A percentile compares a stretch with the other conserved stretches of the same genome.
Evolutionary conservation across 1,139 yeast species (phyloP).

Genomic region (Yamadazyma atlantica): DNA sequence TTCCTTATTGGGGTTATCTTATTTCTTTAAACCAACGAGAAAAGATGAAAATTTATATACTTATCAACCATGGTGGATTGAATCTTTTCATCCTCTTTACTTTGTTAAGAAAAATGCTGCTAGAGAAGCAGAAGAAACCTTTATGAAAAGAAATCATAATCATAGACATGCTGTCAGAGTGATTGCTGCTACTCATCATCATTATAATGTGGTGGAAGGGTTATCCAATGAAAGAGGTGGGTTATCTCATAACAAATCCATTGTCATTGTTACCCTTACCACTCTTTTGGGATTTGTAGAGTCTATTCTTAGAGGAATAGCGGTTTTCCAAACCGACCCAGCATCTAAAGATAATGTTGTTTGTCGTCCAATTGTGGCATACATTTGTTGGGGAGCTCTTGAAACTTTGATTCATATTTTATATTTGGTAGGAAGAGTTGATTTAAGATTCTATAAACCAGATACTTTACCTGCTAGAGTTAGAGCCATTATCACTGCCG

Average conservation of each 20-base stretch:
- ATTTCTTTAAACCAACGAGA: constrained; percentile 40
- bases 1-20: constrained; percentile 36
- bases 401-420: constrained; percentile 36
- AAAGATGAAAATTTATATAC: constrained; percentile 45
- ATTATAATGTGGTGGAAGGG: constrained; percentile 42
- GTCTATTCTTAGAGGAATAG: constrained; percentile 32
- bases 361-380: constrained; percentile 30
- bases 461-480: constrained; percentile 40
- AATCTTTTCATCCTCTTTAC: constrained; percentile 42
- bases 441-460: constrained; percentile 47
- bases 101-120: constrained; percentile 41
- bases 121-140: constrained; percentile 39
- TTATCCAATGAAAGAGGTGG: constrained; percentile 40
- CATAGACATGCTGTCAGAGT: constrained; percentile 46
- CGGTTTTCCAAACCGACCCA: constrained; percentile 29
- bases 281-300: constrained; percentile 34
- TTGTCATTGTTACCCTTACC: constrained; percentile 30
- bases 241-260: constrained; percentile 36
- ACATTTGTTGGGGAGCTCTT: constrained; percentile 40
- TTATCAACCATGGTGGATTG: constrained; percentile 51
- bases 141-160: constrained; percentile 44
- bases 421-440: constrained; percentile 45
- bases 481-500: constrained; percentile 42
- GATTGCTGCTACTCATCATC: constrained; percentile 46
- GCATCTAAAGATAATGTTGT: constrained; percentile 11